Evolutionary conservation across 1,284 basidiomycete genomes (phyloP), one percentile per base, ranked within the genome.

Genomic region (Boletus semigastroideus): DNA sequence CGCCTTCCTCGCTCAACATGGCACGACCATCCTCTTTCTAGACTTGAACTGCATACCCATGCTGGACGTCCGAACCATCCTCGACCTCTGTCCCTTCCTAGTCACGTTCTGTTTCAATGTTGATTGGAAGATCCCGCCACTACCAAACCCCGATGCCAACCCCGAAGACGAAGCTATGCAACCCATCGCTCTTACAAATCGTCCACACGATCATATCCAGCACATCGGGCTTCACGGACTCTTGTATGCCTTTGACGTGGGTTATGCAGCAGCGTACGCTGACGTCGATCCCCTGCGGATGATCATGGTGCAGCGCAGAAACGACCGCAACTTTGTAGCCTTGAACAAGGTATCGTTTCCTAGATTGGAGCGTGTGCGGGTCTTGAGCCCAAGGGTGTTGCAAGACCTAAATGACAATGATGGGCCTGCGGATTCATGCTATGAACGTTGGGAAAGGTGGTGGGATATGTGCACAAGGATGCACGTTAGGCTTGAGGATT

Each of bases 171-270:
- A 70, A 37, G 58, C 59, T n/a, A 61, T 63, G 58, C 55, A 60
- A 3, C 64, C 61, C 5, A 64, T 70, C 45, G 58, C 60, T 16
- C 64, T 86, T 11, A 74, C 79, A 3, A 66, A 74, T 37, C 66
- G 69, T 11, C 81, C 86, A 1, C 86, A 88, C 55, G 61, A 66
- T 2, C 75, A 78, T 46, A 79, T 90, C 53, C 75, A 65, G 1
- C 77, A 78, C 33, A 79, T 89, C 30, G 87, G 87, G 1, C 73
- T 87, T n/a, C 84, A 89, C 59, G 84, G 84, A 13, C 75, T 88
- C 13, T 67, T 76, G 50, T 76, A 83, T 52, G 86, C 87, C 1
- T 89, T 90, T 59, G 85, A 82, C 2, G 82, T 86, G 2, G 83
- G 82, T 17, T 74, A 70, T 48, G 70, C 69, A 4, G 67, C 70